Conservation (phyloP, 306 rosid species). For the Sindora glabra region DNA sequence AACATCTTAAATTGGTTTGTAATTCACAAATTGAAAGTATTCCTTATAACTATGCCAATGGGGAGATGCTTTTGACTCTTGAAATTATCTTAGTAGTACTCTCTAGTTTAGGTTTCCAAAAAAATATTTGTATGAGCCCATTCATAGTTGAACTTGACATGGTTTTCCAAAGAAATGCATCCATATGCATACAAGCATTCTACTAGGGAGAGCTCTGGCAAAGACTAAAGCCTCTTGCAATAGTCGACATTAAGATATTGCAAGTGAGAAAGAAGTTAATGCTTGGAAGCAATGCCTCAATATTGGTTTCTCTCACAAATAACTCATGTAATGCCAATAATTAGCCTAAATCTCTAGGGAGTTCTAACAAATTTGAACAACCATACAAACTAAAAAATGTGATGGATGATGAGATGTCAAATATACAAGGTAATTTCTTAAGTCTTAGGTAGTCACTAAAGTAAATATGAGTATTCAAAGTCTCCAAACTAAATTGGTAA, state of each 20-base stretch:
- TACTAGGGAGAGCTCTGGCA: no score
- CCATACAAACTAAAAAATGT: not conserved
- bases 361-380: not conserved
- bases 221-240: no score
- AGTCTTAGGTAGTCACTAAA: not conserved
- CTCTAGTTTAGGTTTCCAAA: no score
- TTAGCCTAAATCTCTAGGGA: not conserved
- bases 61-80: no score
- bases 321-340: not conserved
- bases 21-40: no score
- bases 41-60: no score
- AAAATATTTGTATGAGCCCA: no score
- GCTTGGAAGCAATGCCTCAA: not conserved
- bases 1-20: no score
- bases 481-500: not conserved
- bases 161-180: no score
- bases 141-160: no score
- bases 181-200: no score
- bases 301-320: not conserved
- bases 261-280: not conserved
- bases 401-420: not conserved
- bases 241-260: not conserved
- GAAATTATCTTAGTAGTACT: no score
- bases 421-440: not conserved
- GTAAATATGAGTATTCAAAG: not conserved